Evolutionary conservation across 2,329 filamentous ascomycete genomes (phyloP).

Genomic region (Pyricularia grisea): DNA sequence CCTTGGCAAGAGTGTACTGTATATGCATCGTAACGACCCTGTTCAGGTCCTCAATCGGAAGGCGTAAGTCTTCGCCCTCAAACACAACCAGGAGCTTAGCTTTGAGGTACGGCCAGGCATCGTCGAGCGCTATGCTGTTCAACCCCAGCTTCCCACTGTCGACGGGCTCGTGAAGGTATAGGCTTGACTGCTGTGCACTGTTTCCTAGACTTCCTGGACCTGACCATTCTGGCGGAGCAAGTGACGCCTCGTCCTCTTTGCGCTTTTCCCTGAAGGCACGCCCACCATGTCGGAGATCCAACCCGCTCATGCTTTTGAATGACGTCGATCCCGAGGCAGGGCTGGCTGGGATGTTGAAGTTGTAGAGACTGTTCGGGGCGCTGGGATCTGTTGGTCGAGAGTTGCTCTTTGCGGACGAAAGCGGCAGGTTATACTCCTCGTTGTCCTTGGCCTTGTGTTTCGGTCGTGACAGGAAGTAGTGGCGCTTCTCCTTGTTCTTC

Average conservation of each 20-base stretch:
- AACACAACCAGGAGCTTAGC: constrained; percentile 70
- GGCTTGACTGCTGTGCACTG: constrained; percentile 27
- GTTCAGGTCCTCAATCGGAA: constrained; percentile 81
- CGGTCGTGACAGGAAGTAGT: constrained; percentile 70
- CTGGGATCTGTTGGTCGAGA: constrained; percentile 66
- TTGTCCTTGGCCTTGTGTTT: constrained; percentile 68
- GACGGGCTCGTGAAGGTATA: constrained; percentile 40
- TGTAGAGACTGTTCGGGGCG: constrained; percentile 69
- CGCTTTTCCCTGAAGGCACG: constrained; percentile 73
- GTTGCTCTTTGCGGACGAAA: constrained; percentile 70
- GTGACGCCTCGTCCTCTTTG: constrained; percentile 49
- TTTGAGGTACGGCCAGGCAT: constrained; percentile 75
- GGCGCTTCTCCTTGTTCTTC: constrained; percentile 68
- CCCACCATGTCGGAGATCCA: constrained; percentile 70
- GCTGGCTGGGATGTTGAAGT: constrained; percentile 65
- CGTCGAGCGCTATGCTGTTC: constrained; percentile 62
- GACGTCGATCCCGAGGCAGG: constrained; percentile 54
- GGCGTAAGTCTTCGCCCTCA: constrained; percentile 67
- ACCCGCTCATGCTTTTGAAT: constrained; percentile 77
- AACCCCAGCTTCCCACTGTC: constrained; percentile 53
- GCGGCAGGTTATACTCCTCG: constrained; percentile 61
- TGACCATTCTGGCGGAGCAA: constrained; percentile 19
- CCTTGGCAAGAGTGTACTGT: constrained; percentile 65
- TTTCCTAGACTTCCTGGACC: constrained; percentile 7
- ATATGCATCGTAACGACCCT: constrained; percentile 70